Evolutionary conservation across 2,329 filamentous ascomycete species (phyloP).

Genomic region (Pleomassaria siparia): DNA sequence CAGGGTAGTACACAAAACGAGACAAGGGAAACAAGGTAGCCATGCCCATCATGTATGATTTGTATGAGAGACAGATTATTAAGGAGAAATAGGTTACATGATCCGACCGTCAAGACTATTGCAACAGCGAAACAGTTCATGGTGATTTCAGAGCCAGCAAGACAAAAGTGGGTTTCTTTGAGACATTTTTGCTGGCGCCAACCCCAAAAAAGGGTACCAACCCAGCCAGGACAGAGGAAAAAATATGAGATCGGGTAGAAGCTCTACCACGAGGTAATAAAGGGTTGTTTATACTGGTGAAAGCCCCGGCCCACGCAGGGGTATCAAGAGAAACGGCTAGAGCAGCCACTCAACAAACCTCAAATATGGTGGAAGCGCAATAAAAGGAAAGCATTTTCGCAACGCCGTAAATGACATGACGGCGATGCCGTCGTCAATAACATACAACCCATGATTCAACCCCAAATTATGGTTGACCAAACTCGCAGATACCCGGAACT

Average conservation of each 20-base stretch:
- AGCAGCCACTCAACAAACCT: slow-evolving; percentile 34
- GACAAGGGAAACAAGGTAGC: too few relatives aligned
- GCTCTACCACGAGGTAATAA: slow-evolving; percentile 5
- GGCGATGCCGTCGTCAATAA: slow-evolving; percentile 32
- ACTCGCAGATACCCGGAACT: slow-evolving; percentile 35
- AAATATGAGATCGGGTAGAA: slow-evolving; percentile 4
- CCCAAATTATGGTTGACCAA: slow-evolving; percentile 29
- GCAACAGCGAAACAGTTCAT: neutral
- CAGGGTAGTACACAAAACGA: too few relatives aligned
- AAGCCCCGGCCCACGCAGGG: slow-evolving; percentile 22
- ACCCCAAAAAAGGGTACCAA: neutral
- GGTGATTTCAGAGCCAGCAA: slow-evolving; percentile 7
- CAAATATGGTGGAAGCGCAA: slow-evolving; percentile 20
- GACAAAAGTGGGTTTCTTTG: neutral
- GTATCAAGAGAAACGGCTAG: slow-evolving; percentile 12
- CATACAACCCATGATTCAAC: slow-evolving; percentile 42
- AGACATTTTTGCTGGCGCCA: neutral
- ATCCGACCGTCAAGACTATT: too few relatives aligned
- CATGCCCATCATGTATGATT: too few relatives aligned
- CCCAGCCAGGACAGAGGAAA: slow-evolving; percentile 3
- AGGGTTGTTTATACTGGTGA: slow-evolving; percentile 17
- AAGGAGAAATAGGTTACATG: too few relatives aligned
- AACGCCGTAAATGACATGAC: slow-evolving; percentile 41
- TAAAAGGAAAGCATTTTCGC: slow-evolving; percentile 36
- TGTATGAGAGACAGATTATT: too few relatives aligned